Evolutionary conservation across 768 basidiomycete genomes (phyloP).

Genomic region (Gloeopeniophorella convolvens): DNA sequence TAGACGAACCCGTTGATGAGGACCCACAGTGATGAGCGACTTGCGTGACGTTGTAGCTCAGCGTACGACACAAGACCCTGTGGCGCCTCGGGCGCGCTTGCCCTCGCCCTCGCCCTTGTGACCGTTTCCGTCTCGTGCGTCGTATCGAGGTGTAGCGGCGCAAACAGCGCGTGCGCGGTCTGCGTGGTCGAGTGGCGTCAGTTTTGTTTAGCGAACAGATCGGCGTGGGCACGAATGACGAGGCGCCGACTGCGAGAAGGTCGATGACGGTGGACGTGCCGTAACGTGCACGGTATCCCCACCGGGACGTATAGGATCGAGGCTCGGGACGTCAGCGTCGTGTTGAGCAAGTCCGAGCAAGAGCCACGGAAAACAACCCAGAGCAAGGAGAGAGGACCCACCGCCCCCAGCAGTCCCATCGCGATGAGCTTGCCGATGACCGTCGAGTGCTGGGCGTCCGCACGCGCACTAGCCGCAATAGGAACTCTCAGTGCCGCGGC

Average conservation of each 20-base stretch:
- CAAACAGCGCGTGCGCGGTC: neutral
- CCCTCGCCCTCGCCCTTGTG: neutral
- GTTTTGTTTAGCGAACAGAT: neutral
- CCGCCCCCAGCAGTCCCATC: conserved; percentile 6
- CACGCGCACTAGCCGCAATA: too few relatives aligned
- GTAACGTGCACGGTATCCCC: neutral
- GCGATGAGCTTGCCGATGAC: neutral
- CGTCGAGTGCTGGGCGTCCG: neutral
- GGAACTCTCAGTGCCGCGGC: too few relatives aligned
- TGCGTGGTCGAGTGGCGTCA: neutral
- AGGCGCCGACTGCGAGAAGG: too few relatives aligned
- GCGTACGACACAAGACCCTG: conserved; percentile 5
- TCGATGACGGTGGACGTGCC: neutral
- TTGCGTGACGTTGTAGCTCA: conserved; percentile 15
- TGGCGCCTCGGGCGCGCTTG: neutral
- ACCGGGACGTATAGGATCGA: neutral
- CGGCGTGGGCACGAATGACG: neutral
- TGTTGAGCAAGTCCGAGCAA: neutral
- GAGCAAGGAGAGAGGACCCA: neutral
- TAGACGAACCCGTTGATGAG: conserved; percentile 17
- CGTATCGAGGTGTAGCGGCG: conserved; percentile 12
- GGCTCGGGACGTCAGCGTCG: neutral
- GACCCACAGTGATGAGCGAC: neutral
- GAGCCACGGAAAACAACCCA: neutral
- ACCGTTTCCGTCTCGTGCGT: conserved; percentile 1